Evolutionary conservation across 2,329 filamentous ascomycete genomes (phyloP), one percentile per base, ranked within the genome.

Genomic region (Domatiomyces globalis): DNA sequence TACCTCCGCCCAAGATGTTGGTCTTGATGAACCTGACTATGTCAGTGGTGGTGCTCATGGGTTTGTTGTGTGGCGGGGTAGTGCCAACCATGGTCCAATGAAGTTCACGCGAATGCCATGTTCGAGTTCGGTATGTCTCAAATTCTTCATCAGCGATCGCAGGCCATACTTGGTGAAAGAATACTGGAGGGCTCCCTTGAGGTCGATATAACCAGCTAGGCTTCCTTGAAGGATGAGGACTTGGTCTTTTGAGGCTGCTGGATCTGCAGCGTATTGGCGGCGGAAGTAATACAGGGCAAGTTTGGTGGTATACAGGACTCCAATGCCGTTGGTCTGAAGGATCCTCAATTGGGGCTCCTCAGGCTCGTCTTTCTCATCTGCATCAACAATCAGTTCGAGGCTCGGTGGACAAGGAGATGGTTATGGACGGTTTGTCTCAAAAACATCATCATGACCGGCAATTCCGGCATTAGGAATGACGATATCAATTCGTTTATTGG

Each of bases 391-490:
- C n/a, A 70, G 71, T n/a, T 64, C 67, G 4, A 73, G 59, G 19
- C 67, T 56, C 0, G 18, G 6, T 43, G 10, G 18, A 8, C 15
- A 25, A 18, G 7, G 5, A 29, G 15, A 57, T 1, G 54, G 61
- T 19, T 4, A 53, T 60, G 36, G 27, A 53, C 60, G 52, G 20
- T 55, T 45, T 44, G 55, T 60, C 1, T 50, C 49, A 52, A 62
- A 65, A 42, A 67, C 55, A 17, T 61, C 48, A 33, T 53, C 53
- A 43, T 62, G 62, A 25, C 73, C 72, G 44, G 72, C 69, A 56
- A 84, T 76, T 46, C 82, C 83, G 0, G 82, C 82, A 62, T 83
- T 84, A 54, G 81, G 79, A 45, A 84, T 78, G 2, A 84, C 80
- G 17, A 74, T 69, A 64, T 84, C 79, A 55, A 84, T 73, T 17